A percentile compares a stretch with the other conserved stretches of the same genome.
These are phyloP conservation scores for Pichiaceae sp. DNA, from an alignment of 1,139 yeast genomes.

Conservation along the genomic window DNA sequence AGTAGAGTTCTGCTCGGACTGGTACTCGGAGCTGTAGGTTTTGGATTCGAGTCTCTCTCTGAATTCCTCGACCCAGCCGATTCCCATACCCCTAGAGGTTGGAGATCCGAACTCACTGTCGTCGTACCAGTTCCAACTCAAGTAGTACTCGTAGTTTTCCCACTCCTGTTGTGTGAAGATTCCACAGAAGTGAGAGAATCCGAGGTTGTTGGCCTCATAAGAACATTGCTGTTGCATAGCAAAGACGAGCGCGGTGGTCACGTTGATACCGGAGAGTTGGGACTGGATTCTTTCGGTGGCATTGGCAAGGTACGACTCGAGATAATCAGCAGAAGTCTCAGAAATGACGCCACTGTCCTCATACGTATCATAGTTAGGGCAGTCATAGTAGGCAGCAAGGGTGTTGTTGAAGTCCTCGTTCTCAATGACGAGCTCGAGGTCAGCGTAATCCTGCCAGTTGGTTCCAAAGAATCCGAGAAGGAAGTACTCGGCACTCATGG, in stretches of 20 bases:
- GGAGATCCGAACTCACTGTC: background rate
- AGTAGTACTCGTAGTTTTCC: background rate
- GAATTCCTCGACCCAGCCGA: background rate
- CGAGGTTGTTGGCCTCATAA: background rate
- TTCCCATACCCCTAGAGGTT: background rate
- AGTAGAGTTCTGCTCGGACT: background rate
- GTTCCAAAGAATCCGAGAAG: background rate
- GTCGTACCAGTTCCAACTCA: background rate
- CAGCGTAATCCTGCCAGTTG: background rate
- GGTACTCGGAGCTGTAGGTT: background rate
- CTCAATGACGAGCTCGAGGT: background rate
- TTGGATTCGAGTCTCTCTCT: background rate
- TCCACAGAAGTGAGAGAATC: background rate
- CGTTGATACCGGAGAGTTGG: background rate
- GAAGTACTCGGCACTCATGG: conserved; percentile 1
- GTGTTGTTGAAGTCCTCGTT: background rate
- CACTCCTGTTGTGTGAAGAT: background rate
- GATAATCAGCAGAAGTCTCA: background rate
- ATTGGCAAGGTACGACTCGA: background rate
- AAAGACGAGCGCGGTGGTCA: background rate
- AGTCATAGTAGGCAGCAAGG: background rate
- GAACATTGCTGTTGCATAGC: background rate
- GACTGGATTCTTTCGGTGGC: background rate
- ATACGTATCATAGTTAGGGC: background rate
- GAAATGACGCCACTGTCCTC: background rate